phyloP scores from a whole-genome alignment of 345 rosid species.

The Syzygium aqueum region DNA sequence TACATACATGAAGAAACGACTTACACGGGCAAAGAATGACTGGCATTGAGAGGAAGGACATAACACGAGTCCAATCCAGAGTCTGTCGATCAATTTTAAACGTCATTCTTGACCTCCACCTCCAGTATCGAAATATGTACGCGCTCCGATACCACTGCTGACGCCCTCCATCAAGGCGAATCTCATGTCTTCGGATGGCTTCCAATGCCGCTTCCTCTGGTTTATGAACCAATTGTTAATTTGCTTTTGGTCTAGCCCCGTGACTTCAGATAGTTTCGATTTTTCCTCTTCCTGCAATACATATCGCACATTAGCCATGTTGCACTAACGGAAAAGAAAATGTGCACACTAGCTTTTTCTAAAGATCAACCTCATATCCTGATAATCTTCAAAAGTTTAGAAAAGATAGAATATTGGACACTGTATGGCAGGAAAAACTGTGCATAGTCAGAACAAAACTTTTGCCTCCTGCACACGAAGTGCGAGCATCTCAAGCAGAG shows the following conservation, averaged over 20 bases:
- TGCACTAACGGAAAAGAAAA: background rate
- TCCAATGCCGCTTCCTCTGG: constrained; percentile 78
- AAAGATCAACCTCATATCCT: background rate
- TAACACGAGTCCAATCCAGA: background rate
- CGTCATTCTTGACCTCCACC: background rate
- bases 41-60: background rate
- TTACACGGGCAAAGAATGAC: background rate
- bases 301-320: background rate
- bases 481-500: background rate
- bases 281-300: constrained; percentile 52
- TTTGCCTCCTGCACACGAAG: background rate
- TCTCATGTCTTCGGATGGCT: constrained; percentile 55
- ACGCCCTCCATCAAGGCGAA: constrained; percentile 34
- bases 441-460: background rate
- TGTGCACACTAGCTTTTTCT: background rate
- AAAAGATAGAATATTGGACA: background rate
- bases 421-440: background rate
- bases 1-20: background rate
- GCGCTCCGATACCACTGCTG: background rate
- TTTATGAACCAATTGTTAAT: constrained; percentile 77
- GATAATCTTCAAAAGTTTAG: background rate
- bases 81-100: background rate
- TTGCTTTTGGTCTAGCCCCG: constrained; percentile 65
- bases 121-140: constrained; percentile 6
- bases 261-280: constrained; percentile 28